Percentiles rank a stretch among this genome's conserved stretches.
Evolutionary conservation across 2,329 filamentous ascomycete genomes (phyloP).

Genomic region (Thielaviopsis euricoi): DNA sequence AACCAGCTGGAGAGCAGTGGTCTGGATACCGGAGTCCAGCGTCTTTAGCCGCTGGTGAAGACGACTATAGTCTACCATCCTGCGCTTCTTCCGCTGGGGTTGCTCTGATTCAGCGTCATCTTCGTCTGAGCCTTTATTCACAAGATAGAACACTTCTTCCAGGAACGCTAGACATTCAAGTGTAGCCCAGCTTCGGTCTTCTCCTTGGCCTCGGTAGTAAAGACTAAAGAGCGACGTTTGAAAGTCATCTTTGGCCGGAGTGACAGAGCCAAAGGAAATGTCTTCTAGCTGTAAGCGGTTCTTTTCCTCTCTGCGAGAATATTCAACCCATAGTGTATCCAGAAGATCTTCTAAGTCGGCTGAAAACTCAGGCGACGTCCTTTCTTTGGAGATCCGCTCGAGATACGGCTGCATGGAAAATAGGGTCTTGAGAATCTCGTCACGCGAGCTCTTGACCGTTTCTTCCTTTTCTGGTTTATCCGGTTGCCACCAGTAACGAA

Average conservation of each 20-base stretch:
- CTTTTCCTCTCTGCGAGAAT: slow-evolving; percentile 51
- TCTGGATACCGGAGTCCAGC: slow-evolving; percentile 25
- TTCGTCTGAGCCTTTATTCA: neutral
- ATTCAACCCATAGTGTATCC: slow-evolving; percentile 62
- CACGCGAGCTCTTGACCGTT: slow-evolving; percentile 46
- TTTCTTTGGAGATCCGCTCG: slow-evolving; percentile 34
- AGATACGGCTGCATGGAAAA: slow-evolving; percentile 49
- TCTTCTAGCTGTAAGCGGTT: slow-evolving; percentile 67
- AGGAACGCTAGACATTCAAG: slow-evolving; percentile 42
- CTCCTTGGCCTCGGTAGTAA: slow-evolving; percentile 33
- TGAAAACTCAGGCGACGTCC: slow-evolving; percentile 21
- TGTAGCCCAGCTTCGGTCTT: slow-evolving; percentile 43
- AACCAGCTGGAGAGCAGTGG: slow-evolving; percentile 39
- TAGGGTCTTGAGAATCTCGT: slow-evolving; percentile 62
- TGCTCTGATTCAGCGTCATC: slow-evolving; percentile 19
- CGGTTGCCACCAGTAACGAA: slow-evolving; percentile 63
- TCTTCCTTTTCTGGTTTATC: slow-evolving; percentile 45
- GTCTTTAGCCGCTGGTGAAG: slow-evolving; percentile 33
- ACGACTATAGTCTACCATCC: slow-evolving; percentile 27
- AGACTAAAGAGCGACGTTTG: slow-evolving; percentile 35
- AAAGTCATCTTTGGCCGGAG: slow-evolving; percentile 28
- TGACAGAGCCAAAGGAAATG: slow-evolving; percentile 38
- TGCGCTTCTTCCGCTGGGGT: slow-evolving; percentile 36
- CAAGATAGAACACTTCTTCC: slow-evolving; percentile 25
- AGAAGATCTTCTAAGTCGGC: slow-evolving; percentile 46